Base-by-base conservation (phyloP, 345 rosid species). In the Limnanthes douglasii region DNA sequence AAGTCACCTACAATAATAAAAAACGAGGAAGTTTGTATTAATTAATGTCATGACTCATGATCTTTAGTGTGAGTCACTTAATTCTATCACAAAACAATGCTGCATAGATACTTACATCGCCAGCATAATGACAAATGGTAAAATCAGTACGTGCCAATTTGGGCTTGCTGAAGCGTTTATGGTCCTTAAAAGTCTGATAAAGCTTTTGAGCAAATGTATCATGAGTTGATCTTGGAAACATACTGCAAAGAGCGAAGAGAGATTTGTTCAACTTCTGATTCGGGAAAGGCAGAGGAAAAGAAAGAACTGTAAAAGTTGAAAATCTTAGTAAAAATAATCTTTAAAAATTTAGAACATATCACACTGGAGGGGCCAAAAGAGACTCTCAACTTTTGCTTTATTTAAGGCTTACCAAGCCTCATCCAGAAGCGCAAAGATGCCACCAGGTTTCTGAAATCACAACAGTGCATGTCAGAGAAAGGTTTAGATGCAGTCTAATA, bases 171-270 rank as follows among this genome's bases (percentile, higher is more conserved):
- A 90, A 84, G 40, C 96, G 83, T 56, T 75, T 80, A 53, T 90
- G 79, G 56, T 55, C 69, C 41, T 61, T 74, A 60, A 71, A 90
- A 41, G 94, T 83, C 64, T 84, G 98, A 59, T 90, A 84, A 47
- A 90, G 77, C 78, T 84, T 90, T 59, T 77, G 64, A 0, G 98
- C 86, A 66, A 90, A 82, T 47, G 98, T 90, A 37, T 90, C 98
- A 55, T 90, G 65, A 16, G 98, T 90, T 42, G 98, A 90, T 70
- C 82, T 75, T 34, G 98, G 98, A 46, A 90, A 84, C 95, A 90
- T 90, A 42, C 98, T 90, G 59, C 43, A 72, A 43, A 53, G 56
- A 31, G 45, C 29, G 51, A 46, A 39, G 14, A 43, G 15, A 45
- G 39, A 9, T n/a, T 19, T 20, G 14, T 31, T 48, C 61, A 50